phyloP scores from a whole-genome alignment of 192 early-diverging fungal genomes.

The Entomortierella lignicola region DNA sequence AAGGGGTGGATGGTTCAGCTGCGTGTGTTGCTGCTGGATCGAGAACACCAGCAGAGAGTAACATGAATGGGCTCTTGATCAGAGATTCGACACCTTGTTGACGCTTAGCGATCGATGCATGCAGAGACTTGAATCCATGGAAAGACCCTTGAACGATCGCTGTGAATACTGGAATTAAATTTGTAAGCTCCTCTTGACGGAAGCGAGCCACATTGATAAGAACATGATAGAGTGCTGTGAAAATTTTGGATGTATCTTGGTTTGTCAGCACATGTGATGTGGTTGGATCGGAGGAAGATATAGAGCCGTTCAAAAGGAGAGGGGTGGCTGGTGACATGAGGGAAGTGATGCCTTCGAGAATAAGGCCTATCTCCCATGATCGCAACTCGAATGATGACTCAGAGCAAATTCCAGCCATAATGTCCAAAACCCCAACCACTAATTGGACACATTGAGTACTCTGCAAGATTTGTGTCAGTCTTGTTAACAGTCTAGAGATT shows the following conservation, averaged over 20 bases:
- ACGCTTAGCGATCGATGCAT: conserved; percentile 58
- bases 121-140: conserved; percentile 68
- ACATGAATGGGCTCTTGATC: conserved; percentile 53
- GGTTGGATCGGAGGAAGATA: background rate
- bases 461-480: conserved; percentile 52
- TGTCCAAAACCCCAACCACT: conserved; percentile 37
- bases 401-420: conserved; percentile 51
- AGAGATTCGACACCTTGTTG: conserved; percentile 34
- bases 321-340: conserved; percentile 59
- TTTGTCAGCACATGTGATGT: conserved; percentile 21
- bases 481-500: conserved; percentile 51
- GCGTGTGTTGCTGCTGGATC: conserved; percentile 20
- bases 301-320: conserved; percentile 34
- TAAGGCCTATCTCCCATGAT: conserved; percentile 47
- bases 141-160: conserved; percentile 65
- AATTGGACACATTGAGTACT: conserved; percentile 51
- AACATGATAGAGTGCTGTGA: conserved; percentile 62
- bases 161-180: conserved; percentile 63
- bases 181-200: conserved; percentile 61
- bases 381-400: conserved; percentile 41
- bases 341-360: conserved; percentile 37
- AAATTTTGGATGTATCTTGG: conserved; percentile 54
- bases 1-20: conserved; percentile 25
- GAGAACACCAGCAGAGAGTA: conserved; percentile 52
- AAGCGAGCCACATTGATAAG: conserved; percentile 60